Evolutionary conservation across 306 rosid genomes (phyloP), one percentile per base, ranked within the genome.

Genomic region (Alnus rubra): DNA sequence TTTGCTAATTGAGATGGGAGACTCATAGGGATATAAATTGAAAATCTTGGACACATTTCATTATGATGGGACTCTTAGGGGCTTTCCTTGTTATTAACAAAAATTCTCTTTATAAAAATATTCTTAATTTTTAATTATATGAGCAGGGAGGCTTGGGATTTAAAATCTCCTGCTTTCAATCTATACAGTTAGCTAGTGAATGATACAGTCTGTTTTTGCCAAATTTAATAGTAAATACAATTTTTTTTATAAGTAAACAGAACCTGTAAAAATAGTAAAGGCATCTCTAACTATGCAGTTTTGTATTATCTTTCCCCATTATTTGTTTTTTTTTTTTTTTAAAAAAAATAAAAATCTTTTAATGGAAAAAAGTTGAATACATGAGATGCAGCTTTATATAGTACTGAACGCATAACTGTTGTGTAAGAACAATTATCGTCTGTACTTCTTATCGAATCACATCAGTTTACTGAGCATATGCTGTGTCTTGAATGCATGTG

Each of bases 401-500:
- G 37, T 16, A 50, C 9, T 37, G 44, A 35, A 35, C 9, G 4
- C 14, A 12, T 63, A 15, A 65, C 30, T 8, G 50, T 42, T 37
- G 23, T 39, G 13, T 16, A 42, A 67, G 30, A 67, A 35, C 71
- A 28, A 33, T 35, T 69, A 49, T 45, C 1, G 19, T 39, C 42
- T 23, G 42, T 59, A 9, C 30, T 74, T 33, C 59, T 7, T 65
- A 42, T 53, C 62, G 71, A 28, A 45, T 67, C 16, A 59, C 68
- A 67, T 30, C 72, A 75, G 60, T 18, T 84, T 31, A 50, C 44
- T 16, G 69, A 54, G 56, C 23, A 75, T 60, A 16, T 73, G 74
- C 42, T 74, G 37, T 52, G 47, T 73, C n/a, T 55, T 23, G 37
- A 12, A 42, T 58, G 78, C 64, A 37, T 15, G 69, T 44, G 49